Percentiles rank a stretch among this genome's conserved stretches.
Evolutionary conservation across 352 stramenopile genomes (phyloP).

Genomic region (Pythium dissotocum): DNA sequence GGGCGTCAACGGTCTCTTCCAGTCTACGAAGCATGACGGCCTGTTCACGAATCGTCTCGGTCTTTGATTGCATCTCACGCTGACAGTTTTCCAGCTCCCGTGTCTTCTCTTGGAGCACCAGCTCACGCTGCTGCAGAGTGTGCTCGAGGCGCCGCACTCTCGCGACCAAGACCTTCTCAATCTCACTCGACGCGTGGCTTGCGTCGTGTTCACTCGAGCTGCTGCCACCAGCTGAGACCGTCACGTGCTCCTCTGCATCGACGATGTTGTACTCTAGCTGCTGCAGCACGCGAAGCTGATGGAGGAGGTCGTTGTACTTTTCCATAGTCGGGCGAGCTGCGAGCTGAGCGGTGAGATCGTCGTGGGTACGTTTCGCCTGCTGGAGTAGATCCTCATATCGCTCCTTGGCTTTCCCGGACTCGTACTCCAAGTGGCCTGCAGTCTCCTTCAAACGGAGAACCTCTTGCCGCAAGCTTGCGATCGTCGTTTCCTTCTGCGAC

Average conservation of each 20-base stretch:
- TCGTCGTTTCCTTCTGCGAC: slow-evolving; percentile 55
- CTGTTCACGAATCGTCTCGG: slow-evolving; percentile 53
- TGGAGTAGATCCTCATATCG: slow-evolving; percentile 37
- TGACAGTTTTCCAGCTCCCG: slow-evolving; percentile 37
- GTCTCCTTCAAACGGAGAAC: slow-evolving; percentile 58
- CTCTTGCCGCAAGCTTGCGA: slow-evolving; percentile 58
- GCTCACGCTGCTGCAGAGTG: slow-evolving; percentile 66
- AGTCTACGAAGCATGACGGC: slow-evolving; percentile 48
- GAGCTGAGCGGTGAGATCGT: slow-evolving; percentile 45
- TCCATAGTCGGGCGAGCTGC: slow-evolving; percentile 80
- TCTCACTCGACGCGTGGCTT: slow-evolving; percentile 28
- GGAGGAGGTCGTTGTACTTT: slow-evolving; percentile 84
- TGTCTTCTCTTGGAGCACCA: slow-evolving; percentile 36
- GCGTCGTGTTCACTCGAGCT: slow-evolving; percentile 28
- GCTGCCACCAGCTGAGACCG: slow-evolving; percentile 22
- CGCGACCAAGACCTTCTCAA: slow-evolving; percentile 67
- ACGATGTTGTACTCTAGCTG: slow-evolving; percentile 90
- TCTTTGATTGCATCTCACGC: slow-evolving; percentile 35
- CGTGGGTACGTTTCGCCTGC: slow-evolving; percentile 26
- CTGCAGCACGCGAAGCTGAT: slow-evolving; percentile 92
- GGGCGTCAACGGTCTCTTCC: slow-evolving; percentile 64
- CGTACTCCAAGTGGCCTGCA: slow-evolving; percentile 21
- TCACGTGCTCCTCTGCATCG: slow-evolving; percentile 48
- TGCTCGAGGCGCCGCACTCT: slow-evolving; percentile 73
- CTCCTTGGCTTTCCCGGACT: slow-evolving; percentile 35